These are phyloP conservation scores for Orychophragmus violaceus DNA, from an alignment of 345 rosid genomes.

Conservation along the genomic window DNA sequence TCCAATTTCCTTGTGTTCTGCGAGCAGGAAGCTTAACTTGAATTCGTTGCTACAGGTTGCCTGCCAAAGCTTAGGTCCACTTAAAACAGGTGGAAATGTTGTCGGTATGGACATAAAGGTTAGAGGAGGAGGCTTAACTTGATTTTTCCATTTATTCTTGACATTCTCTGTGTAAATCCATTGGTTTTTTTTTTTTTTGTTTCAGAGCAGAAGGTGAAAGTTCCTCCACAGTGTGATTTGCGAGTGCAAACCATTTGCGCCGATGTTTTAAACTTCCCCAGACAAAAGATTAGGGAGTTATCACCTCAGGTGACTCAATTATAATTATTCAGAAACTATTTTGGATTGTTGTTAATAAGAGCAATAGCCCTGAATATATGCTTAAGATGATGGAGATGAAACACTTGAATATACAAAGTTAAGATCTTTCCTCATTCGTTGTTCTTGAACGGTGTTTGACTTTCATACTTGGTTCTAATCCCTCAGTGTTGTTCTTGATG, in stretches of 20 bases:
- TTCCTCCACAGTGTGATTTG: conserved; percentile 79
- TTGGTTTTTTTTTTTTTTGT: background rate
- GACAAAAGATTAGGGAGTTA: conserved; percentile 49
- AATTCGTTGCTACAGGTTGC: conserved; percentile 53
- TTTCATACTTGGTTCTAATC: no score
- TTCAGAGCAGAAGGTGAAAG: conserved; percentile 89
- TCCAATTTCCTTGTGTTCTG: background rate
- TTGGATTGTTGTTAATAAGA: background rate
- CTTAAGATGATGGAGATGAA: background rate
- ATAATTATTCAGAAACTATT: background rate
- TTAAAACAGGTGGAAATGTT: conserved; percentile 69
- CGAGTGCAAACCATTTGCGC: conserved; percentile 80
- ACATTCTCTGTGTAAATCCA: conserved; percentile 9
- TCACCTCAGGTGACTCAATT: conserved; percentile 60
- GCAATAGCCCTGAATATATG: background rate
- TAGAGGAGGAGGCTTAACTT: conserved; percentile 18
- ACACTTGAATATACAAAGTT: background rate
- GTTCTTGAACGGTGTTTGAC: no score
- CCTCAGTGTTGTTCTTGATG: no score
- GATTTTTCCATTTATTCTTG: background rate
- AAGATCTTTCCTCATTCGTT: background rate
- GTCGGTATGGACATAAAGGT: conserved; percentile 95
- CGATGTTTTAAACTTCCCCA: conserved; percentile 62
- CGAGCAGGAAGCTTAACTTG: background rate
- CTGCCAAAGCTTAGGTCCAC: conserved; percentile 83